Percentiles rank a stretch among this genome's conserved stretches.
Conservation (phyloP, 2,329 filamentous ascomycete species). For the Seiridium unicorne region DNA sequence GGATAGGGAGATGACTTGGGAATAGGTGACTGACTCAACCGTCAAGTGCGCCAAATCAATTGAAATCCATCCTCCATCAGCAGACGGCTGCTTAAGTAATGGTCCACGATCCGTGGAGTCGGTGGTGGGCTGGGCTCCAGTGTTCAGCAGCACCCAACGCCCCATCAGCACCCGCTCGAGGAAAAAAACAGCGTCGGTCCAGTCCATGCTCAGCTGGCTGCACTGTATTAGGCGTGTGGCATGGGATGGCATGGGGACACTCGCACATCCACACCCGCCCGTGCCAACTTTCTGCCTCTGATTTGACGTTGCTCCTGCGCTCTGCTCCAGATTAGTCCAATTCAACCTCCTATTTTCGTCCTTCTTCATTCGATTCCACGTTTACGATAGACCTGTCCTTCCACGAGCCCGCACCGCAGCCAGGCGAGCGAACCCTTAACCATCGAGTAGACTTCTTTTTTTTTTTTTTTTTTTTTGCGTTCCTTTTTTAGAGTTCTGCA, state of each 20-base stretch:
- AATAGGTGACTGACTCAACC: too few species aligned
- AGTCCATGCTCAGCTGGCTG: neutral
- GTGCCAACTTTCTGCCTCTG: constrained; percentile 10
- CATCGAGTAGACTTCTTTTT: neutral
- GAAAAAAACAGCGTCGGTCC: neutral
- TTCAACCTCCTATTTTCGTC: constrained; percentile 9
- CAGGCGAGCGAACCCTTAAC: too few species aligned
- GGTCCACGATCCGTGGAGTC: neutral
- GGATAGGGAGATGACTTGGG: too few species aligned
- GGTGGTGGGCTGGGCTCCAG: neutral
- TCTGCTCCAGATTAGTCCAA: neutral
- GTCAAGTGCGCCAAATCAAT: too few species aligned
- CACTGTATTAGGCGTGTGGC: too few species aligned
- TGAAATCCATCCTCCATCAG: neutral
- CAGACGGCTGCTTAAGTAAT: neutral
- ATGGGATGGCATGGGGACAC: too few species aligned
- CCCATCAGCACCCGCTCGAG: neutral
- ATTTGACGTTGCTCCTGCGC: constrained; percentile 8
- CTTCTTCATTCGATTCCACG: neutral
- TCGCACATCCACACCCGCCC: neutral
- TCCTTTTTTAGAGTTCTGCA: neutral
- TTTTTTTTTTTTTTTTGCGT: neutral
- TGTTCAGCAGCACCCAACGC: neutral
- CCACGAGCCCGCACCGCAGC: too few species aligned
- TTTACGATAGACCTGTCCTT: neutral